These are phyloP conservation scores for Vishniacozyma victoriae DNA, from an alignment of 768 basidiomycete species.

Conservation along the genomic window DNA sequence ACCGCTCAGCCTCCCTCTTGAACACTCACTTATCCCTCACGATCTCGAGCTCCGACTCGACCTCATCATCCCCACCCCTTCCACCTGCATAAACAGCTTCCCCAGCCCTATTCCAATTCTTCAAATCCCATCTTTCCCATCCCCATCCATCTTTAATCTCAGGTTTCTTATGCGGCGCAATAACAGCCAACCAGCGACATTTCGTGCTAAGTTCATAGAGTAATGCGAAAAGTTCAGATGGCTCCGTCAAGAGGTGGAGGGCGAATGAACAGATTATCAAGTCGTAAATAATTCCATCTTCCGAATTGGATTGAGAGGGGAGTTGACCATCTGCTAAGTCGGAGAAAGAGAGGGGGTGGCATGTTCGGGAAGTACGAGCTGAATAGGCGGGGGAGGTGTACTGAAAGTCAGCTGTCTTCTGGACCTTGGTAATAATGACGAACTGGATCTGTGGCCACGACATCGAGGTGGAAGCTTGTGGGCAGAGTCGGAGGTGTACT, in stretches of 20 bases:
- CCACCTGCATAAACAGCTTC: conserved; percentile 3
- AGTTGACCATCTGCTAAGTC: conserved; percentile 59
- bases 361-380: conserved; percentile 55
- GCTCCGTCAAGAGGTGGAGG: conserved; percentile 60
- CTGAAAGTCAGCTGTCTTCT: conserved; percentile 46
- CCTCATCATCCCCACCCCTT: conserved; percentile 5
- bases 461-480: conserved; percentile 12
- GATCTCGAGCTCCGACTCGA: conserved; percentile 28
- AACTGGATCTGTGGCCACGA: conserved; percentile 54
- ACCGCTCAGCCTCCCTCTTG: background rate
- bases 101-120: conserved; percentile 31
- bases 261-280: conserved; percentile 70
- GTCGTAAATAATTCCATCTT: conserved; percentile 50
- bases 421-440: too few species aligned
- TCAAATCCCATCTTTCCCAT: conserved; percentile 41
- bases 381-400: conserved; percentile 60
- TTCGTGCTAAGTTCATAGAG: conserved; percentile 62
- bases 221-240: conserved; percentile 61
- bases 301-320: conserved; percentile 39
- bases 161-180: conserved; percentile 72
- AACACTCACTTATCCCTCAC: conserved; percentile 32
- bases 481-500: conserved; percentile 2
- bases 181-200: conserved; percentile 60
- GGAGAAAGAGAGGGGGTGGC: conserved; percentile 58
- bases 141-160: conserved; percentile 50